Evolutionary conservation across 768 basidiomycete species (phyloP), one percentile per base, ranked within the genome.

Genomic region (Mycena vulgaris): DNA sequence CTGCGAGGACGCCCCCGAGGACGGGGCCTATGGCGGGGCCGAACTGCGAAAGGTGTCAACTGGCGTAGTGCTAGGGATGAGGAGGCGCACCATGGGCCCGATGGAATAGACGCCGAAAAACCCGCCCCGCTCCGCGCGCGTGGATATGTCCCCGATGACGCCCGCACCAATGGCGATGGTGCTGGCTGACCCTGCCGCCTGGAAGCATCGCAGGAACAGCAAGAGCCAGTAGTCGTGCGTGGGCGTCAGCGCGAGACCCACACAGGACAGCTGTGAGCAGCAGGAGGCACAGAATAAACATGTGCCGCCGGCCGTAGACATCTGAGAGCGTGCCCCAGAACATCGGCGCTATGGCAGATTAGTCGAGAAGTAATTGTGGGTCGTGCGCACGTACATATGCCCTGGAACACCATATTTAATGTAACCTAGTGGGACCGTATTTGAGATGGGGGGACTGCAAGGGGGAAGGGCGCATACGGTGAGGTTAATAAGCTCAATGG

Each of bases 101-200:
- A 92, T 64, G 30, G 78, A 84, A 77, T 89, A 93, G 13, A 93
- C 49, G 3, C 94, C 95, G 64, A 90, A 86, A 78, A 91, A 94
- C 14, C 89, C 87, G 21, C 93, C 95, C 31, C 95, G 83, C 79
- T 96, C 94, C 45, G 88, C 86, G 0, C 88, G 90, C 2, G 87
- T 88, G 9, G 93, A 88, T 35, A 97, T 91, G 76, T 97, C 95
- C 3, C 89, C 89, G 59, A 97, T 87, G 13, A 93, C 89, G 3
- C 95, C 95, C 33, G 91, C 89, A 49, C 90, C 92, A 90, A 71
- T 31, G 17, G 93, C 93, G 63, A 94, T 84, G 0, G 92, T 93
- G 67, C 93, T 93, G 0, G 94, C 92, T 1, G 91, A 93, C 1
- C 95, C 94, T 10, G 90, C 86, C 0, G 93, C 91, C 83, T 96